These are phyloP conservation scores for Chytriomyces hyalinus DNA, from an alignment of 192 early-diverging fungal species.

Conservation along the genomic window DNA sequence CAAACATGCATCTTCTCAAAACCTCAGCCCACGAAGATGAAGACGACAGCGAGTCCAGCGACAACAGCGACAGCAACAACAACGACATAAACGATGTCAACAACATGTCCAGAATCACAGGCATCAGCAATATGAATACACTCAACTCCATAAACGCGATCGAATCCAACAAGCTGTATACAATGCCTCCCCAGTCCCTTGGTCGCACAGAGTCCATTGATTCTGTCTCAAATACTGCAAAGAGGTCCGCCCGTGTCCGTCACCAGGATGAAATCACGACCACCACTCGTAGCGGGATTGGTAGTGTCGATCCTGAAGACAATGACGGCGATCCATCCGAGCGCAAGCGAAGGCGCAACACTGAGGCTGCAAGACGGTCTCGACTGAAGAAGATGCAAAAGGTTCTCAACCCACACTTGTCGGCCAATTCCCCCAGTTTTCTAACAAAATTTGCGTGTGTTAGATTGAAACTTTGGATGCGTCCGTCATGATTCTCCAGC, in stretches of 20 bases:
- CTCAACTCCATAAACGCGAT: background rate
- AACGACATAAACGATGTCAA: slow-evolving; percentile 1
- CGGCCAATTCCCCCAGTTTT: too few species aligned
- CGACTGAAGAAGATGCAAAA: slow-evolving; percentile 82
- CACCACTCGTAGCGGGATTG: background rate
- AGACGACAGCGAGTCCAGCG: background rate
- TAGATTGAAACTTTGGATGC: slow-evolving; percentile 72
- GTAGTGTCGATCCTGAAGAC: background rate
- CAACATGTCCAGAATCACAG: background rate
- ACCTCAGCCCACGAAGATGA: too few species aligned
- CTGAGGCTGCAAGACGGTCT: slow-evolving; percentile 88
- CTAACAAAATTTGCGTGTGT: background rate
- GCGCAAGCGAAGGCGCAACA: slow-evolving; percentile 56
- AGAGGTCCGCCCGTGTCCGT: background rate
- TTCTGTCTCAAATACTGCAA: background rate
- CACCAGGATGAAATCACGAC: background rate
- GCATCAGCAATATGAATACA: background rate
- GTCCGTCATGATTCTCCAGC: slow-evolving; percentile 76
- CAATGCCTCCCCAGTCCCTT: background rate
- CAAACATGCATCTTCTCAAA: too few species aligned
- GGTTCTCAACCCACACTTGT: slow-evolving; percentile 47
- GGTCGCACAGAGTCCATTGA: background rate
- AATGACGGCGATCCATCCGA: slow-evolving; percentile 24
- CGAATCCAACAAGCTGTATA: background rate
- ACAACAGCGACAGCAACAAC: slow-evolving; percentile 28